Conservation (phyloP, 225 moss, liverwort and hornwort genomes). For the Rhytidiadelphus loreus region DNA sequence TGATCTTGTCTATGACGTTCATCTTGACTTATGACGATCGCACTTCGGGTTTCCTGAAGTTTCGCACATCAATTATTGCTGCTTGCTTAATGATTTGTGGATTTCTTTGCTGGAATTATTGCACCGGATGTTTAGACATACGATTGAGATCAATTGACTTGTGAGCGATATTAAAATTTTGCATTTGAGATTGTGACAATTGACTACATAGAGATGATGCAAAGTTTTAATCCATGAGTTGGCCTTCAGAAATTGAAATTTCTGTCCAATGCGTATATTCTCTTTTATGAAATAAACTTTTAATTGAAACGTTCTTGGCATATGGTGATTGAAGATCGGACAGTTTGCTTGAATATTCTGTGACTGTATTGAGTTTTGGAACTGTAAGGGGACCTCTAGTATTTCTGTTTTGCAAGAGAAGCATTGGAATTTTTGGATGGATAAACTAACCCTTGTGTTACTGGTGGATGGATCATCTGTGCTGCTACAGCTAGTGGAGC, state of each 20-base stretch:
- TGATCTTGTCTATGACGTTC: not conserved
- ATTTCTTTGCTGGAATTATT: not conserved
- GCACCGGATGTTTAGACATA: not conserved
- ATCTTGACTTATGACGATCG: not conserved
- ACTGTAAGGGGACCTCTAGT: not conserved
- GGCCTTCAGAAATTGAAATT: not conserved
- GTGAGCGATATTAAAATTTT: not conserved
- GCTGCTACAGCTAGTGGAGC: conserved; percentile 59
- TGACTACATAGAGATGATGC: not conserved
- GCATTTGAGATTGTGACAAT: not conserved
- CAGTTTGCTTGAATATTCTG: not conserved
- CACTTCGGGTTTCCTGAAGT: not conserved
- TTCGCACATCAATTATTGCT: not conserved
- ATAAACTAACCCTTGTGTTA: not conserved
- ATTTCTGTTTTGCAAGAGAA: not conserved
- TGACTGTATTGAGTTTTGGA: not conserved
- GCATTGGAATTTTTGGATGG: not conserved
- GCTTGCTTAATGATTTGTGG: not conserved
- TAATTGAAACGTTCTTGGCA: not conserved
- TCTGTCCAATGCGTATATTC: not conserved
- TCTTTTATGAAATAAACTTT: not conserved
- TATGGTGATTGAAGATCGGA: not conserved
- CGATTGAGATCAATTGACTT: not conserved
- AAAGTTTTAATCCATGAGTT: not conserved
- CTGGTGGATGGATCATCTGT: not conserved